These are phyloP conservation scores for Lepiota brunneoincarnata DNA, from an alignment of 768 basidiomycete genomes.

Conservation along the genomic window DNA sequence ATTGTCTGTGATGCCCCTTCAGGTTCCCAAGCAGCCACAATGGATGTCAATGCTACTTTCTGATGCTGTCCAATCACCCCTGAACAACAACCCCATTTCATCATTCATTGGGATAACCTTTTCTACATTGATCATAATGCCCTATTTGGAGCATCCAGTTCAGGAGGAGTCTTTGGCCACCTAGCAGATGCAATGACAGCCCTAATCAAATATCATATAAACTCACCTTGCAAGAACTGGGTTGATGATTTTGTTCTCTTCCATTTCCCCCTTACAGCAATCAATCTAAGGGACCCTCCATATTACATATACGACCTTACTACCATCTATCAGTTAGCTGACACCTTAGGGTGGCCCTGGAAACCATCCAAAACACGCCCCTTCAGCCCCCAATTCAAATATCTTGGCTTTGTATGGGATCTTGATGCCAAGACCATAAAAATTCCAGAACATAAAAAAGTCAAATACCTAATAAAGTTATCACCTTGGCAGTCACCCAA, in stretches of 20 bases:
- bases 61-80: conserved; percentile 30
- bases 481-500: conserved; percentile 17
- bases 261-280: conserved; percentile 3
- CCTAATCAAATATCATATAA: conserved; percentile 12
- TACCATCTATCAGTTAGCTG: no score
- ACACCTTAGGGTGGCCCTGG: no score
- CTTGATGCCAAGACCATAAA: conserved; percentile 23
- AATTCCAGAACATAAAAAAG: conserved; percentile 27
- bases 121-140: conserved; percentile 27
- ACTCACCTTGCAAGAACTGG: conserved; percentile 18
- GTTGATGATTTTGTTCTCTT: conserved; percentile 30
- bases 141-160: conserved; percentile 26
- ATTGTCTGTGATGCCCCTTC: conserved; percentile 23
- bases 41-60: conserved; percentile 37
- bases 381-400: conserved; percentile 26
- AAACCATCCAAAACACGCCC: conserved; percentile 24
- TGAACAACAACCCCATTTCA: conserved; percentile 19
- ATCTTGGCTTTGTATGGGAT: conserved; percentile 38
- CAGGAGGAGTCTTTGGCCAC: conserved; percentile 28
- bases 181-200: conserved; percentile 28
- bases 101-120: conserved; percentile 19
- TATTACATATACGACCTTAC: no score
- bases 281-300: neutral
- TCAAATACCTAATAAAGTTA: conserved; percentile 24
- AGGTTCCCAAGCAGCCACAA: conserved; percentile 31